These are phyloP conservation scores for Schizochytrium sp. DNA, from an alignment of 108 stramenopile genomes.

Conservation along the genomic window DNA sequence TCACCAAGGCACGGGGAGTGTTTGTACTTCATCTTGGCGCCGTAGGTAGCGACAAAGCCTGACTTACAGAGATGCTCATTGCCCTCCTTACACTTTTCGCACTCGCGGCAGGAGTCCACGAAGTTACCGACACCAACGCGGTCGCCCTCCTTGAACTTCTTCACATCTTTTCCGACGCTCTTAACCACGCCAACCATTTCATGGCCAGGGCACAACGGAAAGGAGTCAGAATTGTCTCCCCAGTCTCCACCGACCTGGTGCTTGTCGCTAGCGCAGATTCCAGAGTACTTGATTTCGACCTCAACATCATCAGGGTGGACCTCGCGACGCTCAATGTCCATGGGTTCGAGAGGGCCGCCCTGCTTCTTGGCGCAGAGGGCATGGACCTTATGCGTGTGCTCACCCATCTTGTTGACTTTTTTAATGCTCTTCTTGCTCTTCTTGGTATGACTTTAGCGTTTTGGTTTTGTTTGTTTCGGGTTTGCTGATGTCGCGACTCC, in stretches of 20 bases:
- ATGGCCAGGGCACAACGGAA: slow-evolving; percentile 71
- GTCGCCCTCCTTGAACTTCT: slow-evolving; percentile 80
- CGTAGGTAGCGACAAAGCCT: slow-evolving; percentile 64
- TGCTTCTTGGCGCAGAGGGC: slow-evolving; percentile 25
- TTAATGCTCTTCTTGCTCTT: no score
- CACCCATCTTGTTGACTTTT: not conserved
- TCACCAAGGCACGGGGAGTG: slow-evolving; percentile 62
- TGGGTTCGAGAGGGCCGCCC: not conserved
- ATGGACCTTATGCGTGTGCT: slow-evolving; percentile 1
- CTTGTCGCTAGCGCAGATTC: slow-evolving; percentile 77
- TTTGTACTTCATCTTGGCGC: slow-evolving; percentile 62
- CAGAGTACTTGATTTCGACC: slow-evolving; percentile 74
- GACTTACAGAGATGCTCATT: slow-evolving; percentile 72
- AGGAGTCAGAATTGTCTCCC: slow-evolving; percentile 58
- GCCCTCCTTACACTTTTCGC: slow-evolving; percentile 74
- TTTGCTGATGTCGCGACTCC: no score
- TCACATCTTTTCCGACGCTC: slow-evolving; percentile 74
- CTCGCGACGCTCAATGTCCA: slow-evolving; percentile 44
- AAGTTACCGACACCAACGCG: slow-evolving; percentile 80
- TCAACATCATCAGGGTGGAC: slow-evolving; percentile 56
- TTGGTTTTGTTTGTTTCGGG: no score
- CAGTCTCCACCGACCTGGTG: slow-evolving; percentile 71
- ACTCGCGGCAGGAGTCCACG: slow-evolving; percentile 75
- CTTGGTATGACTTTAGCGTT: no score
- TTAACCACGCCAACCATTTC: slow-evolving; percentile 73